These are phyloP conservation scores for Mycena capillaripes DNA, from an alignment of 768 basidiomycete genomes.

Conservation along the genomic window DNA sequence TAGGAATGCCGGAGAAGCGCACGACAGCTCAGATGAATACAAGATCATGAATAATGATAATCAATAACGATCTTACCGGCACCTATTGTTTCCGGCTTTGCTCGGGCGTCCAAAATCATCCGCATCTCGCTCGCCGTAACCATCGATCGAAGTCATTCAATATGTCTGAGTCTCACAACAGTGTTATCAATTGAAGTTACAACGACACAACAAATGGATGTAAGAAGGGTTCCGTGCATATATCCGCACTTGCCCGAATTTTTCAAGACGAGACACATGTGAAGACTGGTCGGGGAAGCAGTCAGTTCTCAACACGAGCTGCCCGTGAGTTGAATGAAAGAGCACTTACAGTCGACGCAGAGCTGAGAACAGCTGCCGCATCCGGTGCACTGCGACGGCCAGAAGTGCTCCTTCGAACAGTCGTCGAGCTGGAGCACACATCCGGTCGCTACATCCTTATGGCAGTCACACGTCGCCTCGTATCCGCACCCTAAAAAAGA, in stretches of 20 bases:
- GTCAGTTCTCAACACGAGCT: not conserved
- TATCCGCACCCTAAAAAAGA: not conserved
- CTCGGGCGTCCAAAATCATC: not conserved
- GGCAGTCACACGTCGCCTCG: not conserved
- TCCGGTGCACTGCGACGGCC: not conserved
- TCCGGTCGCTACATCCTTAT: not conserved
- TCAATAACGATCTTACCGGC: not conserved
- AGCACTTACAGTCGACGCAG: conserved; percentile 5
- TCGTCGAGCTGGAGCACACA: conserved; percentile 1
- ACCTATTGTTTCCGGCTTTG: not conserved
- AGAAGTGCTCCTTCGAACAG: not conserved
- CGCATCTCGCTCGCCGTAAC: not conserved
- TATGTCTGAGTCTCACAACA: not conserved
- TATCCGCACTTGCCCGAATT: not conserved
- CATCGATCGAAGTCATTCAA: not conserved
- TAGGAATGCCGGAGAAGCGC: not conserved
- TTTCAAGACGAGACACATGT: not conserved
- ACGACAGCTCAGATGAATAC: not conserved
- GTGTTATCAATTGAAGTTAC: not conserved
- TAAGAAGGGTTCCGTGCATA: not conserved
- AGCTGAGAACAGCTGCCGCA: conserved; percentile 6
- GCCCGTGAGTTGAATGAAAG: not conserved
- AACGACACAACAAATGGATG: not conserved
- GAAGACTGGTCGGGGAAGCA: not conserved
- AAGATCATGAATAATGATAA: not conserved